Evolutionary conservation across 768 basidiomycete species (phyloP), one percentile per base, ranked within the genome.

Genomic region (Boletus rubropictus): DNA sequence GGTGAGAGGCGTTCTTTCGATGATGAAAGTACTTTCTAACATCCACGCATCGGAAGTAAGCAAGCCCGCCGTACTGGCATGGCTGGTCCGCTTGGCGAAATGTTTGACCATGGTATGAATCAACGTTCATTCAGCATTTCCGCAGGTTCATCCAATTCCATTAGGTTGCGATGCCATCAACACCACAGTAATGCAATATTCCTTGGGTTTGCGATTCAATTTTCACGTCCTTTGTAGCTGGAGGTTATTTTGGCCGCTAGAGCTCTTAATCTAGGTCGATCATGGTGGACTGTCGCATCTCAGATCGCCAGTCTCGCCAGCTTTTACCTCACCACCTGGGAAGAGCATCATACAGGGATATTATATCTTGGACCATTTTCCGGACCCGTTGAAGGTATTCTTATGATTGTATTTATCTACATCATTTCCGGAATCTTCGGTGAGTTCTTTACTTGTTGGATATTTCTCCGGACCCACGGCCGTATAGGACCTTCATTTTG

Each of bases 281-380:
- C 90, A 0, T 98, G 96, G 93, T 98, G 93, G 95, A 97, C 93
- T 0, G 84, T 98, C 28, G 80, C 86, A 0, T 86, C 86, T 1
- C 89, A 94, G 62, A 74, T 77, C 7, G 81, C 79, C 8, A 78
- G 81, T 0, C 69, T 84, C 17, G 79, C 77, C 31, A 86, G 78
- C 63, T 87, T 87, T 63, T 86, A 86, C 63, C 68, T 86, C 33
- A 80, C 81, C 2, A 86, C 84, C 17, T 86, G 83, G 83, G 84
- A 84, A 54, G 80, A 95, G 65, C 91, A 88, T 58, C 87, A 97
- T 56, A 97, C 94, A 2, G 89, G 94, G 22, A 83, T 87, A 53
- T 72, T 98, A 14, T 99, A 84, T 72, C 83, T 99, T 15, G 92
- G 89, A 8, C 79, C 85, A 28, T 95, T 95, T 67, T 95, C 91